phyloP scores from a whole-genome alignment of 257 asterid species.

The Salvia hispanica region DNA sequence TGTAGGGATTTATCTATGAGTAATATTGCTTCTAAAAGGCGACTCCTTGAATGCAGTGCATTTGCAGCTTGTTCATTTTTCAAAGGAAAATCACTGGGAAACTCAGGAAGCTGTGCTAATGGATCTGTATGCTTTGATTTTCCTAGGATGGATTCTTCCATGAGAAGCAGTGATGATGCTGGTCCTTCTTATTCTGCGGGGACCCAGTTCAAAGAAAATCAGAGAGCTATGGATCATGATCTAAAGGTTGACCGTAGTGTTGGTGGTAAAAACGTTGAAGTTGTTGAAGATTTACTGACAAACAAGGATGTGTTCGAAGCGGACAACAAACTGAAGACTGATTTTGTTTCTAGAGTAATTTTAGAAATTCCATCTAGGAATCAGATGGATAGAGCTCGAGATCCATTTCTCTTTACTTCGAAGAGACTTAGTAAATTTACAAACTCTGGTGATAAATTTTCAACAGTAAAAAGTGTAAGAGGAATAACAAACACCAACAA shows the following conservation, averaged over 20 bases:
- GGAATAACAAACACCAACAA: conserved; percentile 26
- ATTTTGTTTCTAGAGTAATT: conserved; percentile 39
- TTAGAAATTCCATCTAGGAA: conserved; percentile 42
- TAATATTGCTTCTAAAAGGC: conserved; percentile 64
- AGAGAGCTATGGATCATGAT: too few relatives aligned
- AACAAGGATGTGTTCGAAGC: conserved; percentile 37
- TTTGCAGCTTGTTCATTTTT: conserved; percentile 73
- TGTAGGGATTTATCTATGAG: conserved; percentile 59
- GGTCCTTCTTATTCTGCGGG: too few relatives aligned
- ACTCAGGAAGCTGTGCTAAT: conserved; percentile 39
- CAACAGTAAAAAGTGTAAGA: conserved; percentile 35
- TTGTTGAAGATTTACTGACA: conserved; percentile 34
- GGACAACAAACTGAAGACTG: conserved; percentile 37
- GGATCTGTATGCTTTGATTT: conserved; percentile 44
- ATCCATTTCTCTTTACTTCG: conserved; percentile 56
- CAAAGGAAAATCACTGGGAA: conserved; percentile 40
- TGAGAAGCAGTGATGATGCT: conserved; percentile 35
- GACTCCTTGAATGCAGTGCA: conserved; percentile 85
- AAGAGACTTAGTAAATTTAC: conserved; percentile 41
- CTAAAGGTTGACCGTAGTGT: too few relatives aligned
- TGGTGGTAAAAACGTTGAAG: conserved; percentile 41
- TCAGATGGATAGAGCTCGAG: conserved; percentile 41
- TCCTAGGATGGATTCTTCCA: conserved; percentile 37
- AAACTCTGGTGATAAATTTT: conserved; percentile 36
- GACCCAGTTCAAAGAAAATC: too few relatives aligned